Base-by-base conservation (phyloP, 2,329 filamentous ascomycete species). In the Raffaelea arxii region DNA sequence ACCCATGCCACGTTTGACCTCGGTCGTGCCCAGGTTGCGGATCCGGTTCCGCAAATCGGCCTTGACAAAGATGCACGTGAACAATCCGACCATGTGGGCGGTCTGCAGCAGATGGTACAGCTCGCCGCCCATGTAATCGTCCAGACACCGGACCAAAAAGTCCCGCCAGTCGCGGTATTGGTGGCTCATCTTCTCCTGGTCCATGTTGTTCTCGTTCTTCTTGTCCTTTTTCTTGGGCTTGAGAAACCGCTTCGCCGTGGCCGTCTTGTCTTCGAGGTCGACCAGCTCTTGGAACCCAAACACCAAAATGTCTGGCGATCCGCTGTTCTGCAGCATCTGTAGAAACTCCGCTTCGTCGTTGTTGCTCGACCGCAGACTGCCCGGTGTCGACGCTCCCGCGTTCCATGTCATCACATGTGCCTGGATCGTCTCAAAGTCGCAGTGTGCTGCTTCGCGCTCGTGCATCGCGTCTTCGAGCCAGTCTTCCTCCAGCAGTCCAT, bases 241-340 rank as follows among this genome's bases (percentile, higher is more conserved):
- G 61, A 97, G 83, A 55, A 97, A 81, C 46, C 86, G 88, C 66
- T 92, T 96, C n/a, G 92, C 92, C 21, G 91, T 97, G 43, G 94
- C 85, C 55, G 90, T 94, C 68, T 97, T 97, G 66, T 98, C 87
- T 62, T 98, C 92, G 7, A 98, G 72, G 59, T 98, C 92, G 4
- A 98, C 92, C n/a, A 98, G 74, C 64, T 98, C 92, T 63, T 98
- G 92, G 63, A 98, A 98, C 1, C 90, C 91, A 69, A 98, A 98
- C 1, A 97, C 78, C 3, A 97, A 67, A 43, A 98, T 89, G 55
- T 97, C 92, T 0, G 92, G 88, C 7, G 84, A 80, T 35, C 83
- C 77, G 51, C 84, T 82, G n/a, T 77, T 78, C 53, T 82, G 77
- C 23, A 98, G 71, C 16, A 94, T 74, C 53, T 81, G 80, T 58